Evolutionary conservation across 306 rosid genomes (phyloP).

Genomic region (Vigna reflexopilosa): DNA sequence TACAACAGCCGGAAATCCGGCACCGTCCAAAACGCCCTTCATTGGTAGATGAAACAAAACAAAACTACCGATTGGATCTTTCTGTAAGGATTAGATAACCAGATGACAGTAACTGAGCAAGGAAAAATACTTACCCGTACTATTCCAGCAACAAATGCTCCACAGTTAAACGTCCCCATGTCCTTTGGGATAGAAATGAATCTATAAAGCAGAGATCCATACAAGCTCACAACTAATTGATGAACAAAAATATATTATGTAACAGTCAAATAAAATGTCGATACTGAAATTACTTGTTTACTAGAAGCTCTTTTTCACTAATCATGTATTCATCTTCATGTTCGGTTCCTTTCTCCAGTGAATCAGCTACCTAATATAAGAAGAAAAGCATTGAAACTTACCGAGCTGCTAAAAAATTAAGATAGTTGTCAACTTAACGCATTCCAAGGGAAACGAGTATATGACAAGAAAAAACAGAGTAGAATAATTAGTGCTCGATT

Average conservation of each 20-base stretch:
- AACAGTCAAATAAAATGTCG: neutral
- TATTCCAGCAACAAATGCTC: constrained; percentile 98
- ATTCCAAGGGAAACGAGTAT: constrained; percentile 11
- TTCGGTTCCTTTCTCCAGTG: constrained; percentile 98
- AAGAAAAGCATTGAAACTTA: constrained; percentile 21
- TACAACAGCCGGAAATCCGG: constrained; percentile 98
- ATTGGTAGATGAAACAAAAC: constrained; percentile 43
- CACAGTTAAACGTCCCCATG: constrained; percentile 98
- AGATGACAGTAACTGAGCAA: constrained; percentile 19
- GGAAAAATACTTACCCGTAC: constrained; percentile 71
- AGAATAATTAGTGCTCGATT: neutral
- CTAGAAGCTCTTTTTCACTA: constrained; percentile 97
- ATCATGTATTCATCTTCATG: constrained; percentile 99
- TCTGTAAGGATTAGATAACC: constrained; percentile 37
- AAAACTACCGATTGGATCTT: constrained; percentile 38
- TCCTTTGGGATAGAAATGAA: constrained; percentile 97
- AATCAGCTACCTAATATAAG: constrained; percentile 84
- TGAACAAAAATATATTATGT: constrained; percentile 15
- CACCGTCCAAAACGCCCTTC: constrained; percentile 92
- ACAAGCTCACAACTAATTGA: constrained; percentile 38
- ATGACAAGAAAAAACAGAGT: constrained; percentile 19
- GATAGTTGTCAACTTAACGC: constrained; percentile 15
- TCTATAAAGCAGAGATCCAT: constrained; percentile 56
- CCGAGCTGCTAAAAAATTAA: constrained; percentile 26
- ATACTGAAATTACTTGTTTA: constrained; percentile 71